Evolutionary conservation across 352 stramenopile genomes (phyloP), one percentile per base, ranked within the genome.

Genomic region (Halophytophthora batemanensis): DNA sequence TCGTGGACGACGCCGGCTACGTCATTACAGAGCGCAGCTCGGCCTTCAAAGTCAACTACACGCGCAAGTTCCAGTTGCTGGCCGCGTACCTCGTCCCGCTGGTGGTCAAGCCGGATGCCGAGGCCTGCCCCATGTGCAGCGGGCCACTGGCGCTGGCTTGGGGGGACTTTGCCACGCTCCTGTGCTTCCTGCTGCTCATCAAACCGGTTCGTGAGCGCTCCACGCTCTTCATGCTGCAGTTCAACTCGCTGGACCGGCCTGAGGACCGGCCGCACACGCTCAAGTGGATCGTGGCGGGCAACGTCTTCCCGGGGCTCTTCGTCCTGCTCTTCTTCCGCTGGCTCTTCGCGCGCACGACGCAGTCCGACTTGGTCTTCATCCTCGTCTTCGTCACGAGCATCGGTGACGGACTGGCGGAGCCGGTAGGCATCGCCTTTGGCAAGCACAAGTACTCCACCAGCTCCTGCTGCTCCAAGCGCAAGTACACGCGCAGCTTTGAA

Each of bases 41-140:
- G 10, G 72, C 69, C 23, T 93, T 93, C 60, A 93, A 93, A 51
- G 83, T 93, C 47, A 93, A 93, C 56, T 93, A 93, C 65, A 93
- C 83, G 40, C 71, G 83, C 17, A 93, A 93, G 50, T 66, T 93
- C 34, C 77, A 88, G 60, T 63, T 89, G 31, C 68, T 91, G 41
- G 83, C 83, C 0, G 83, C 80, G 0, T 93, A 93, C 45, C 66
- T 93, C 36, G 76, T 93, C 56, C 83, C 83, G 45, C 49, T 93
- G 34, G 63, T 91, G 8, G 76, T 91, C 39, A 86, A 87, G 42
- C 74, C 80, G 1, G 69, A 88, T 21, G 59, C 57, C 46, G 66
- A 77, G 2, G 29, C 53, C n/a, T 82, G 71, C 36, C 34, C 48
- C 8, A 34, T 47, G 39, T 82, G 69, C 59, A 74, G 74, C 19